Conservation (phyloP, 2,329 filamentous ascomycete genomes). For the Corynespora cassiicola region DNA sequence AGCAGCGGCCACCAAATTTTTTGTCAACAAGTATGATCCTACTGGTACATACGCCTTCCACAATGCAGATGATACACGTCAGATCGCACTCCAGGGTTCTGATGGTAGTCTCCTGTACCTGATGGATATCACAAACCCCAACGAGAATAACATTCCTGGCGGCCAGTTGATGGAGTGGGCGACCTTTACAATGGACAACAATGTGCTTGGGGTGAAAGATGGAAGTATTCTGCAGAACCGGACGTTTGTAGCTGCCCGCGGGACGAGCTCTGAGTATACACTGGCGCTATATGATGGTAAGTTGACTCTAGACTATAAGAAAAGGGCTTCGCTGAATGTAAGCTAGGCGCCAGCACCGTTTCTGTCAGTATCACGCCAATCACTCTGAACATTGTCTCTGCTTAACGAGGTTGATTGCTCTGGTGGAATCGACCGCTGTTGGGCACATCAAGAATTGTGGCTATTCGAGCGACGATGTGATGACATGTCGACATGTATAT, state of each 20-base stretch:
- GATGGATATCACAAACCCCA: constrained; percentile 31
- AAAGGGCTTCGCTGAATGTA: constrained; percentile 6
- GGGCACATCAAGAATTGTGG: no score
- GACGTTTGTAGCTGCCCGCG: constrained; percentile 30
- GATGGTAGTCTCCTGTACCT: constrained; percentile 29
- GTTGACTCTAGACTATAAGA: constrained; percentile 2
- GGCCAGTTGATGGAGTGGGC: constrained; percentile 38
- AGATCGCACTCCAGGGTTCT: constrained; percentile 31
- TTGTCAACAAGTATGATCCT: constrained; percentile 25
- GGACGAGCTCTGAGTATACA: constrained; percentile 15
- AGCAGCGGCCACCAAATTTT: constrained; percentile 30
- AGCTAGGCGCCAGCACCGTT: constrained; percentile 24
- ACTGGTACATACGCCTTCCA: constrained; percentile 31
- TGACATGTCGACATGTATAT: no score
- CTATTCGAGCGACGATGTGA: no score
- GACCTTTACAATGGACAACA: constrained; percentile 34
- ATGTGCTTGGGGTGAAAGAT: constrained; percentile 33
- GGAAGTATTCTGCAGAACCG: constrained; percentile 29
- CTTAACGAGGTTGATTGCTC: no score
- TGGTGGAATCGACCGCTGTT: no score
- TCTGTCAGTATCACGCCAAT: constrained; percentile 22
- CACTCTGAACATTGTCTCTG: constrained; percentile 25
- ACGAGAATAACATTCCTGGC: constrained; percentile 22
- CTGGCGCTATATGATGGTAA: constrained; percentile 36
- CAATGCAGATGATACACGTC: constrained; percentile 34